A percentile compares a stretch with the other conserved stretches of the same genome.
These are phyloP conservation scores for Cylindrodendrum hubeiense DNA, from an alignment of 2,329 filamentous ascomycete genomes.

Conservation along the genomic window DNA sequence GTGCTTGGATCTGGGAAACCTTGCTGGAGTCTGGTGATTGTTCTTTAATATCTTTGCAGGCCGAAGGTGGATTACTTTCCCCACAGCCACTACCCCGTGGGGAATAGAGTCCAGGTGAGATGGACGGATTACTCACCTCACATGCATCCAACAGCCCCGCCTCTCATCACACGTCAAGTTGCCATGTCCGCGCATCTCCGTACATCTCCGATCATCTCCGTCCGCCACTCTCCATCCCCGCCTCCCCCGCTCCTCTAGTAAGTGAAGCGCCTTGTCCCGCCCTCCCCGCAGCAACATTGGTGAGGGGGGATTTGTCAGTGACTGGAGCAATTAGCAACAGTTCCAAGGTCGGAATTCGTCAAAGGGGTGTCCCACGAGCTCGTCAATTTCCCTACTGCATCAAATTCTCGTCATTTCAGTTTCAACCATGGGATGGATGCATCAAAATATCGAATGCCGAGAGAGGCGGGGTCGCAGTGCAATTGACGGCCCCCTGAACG, in stretches of 20 bases:
- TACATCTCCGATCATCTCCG: slow-evolving; percentile 11
- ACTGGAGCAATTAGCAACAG: too few species aligned
- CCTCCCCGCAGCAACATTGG: background rate
- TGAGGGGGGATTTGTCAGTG: background rate
- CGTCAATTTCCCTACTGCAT: background rate
- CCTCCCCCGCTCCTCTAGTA: background rate
- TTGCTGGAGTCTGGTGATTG: background rate
- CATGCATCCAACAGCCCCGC: too few species aligned
- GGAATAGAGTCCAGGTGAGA: too few species aligned
- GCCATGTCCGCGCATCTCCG: slow-evolving; percentile 26
- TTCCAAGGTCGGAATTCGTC: too few species aligned
- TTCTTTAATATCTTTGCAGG: background rate
- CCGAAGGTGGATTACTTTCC: too few species aligned
- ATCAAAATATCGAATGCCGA: background rate
- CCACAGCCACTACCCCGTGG: too few species aligned
- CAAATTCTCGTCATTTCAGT: background rate
- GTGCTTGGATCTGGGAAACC: background rate
- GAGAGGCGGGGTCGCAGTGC: too few species aligned
- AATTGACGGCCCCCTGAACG: background rate
- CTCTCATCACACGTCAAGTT: background rate
- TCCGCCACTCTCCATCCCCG: background rate
- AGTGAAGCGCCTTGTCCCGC: background rate
- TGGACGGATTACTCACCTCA: too few species aligned
- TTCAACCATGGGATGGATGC: slow-evolving; percentile 20
- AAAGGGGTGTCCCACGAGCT: background rate